Evolutionary conservation across 768 basidiomycete genomes (phyloP).

Genomic region (Russula vinacea): DNA sequence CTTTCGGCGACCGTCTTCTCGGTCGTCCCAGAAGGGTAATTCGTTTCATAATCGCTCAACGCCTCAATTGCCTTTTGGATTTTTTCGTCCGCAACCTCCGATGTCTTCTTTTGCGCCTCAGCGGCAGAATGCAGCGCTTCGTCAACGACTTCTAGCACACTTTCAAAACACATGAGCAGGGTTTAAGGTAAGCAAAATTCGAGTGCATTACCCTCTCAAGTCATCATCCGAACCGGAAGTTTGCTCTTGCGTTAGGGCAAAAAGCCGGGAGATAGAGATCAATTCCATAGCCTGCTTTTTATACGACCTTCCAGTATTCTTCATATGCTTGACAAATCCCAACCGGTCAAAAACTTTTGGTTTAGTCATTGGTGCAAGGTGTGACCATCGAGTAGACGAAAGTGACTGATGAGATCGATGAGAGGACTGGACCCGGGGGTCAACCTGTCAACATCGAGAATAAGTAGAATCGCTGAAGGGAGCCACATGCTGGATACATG

Average conservation of each 20-base stretch:
- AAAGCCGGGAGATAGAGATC: constrained; percentile 3
- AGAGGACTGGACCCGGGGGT: not conserved
- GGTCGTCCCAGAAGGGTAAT: no score
- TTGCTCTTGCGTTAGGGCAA: not conserved
- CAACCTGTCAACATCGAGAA: not conserved
- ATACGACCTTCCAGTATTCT: constrained; percentile 7
- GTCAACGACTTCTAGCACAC: not conserved
- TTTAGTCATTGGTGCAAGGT: not conserved
- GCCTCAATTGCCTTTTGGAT: not conserved
- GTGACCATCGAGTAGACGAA: not conserved
- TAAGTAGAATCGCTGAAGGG: not conserved
- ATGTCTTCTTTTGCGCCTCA: constrained; percentile 5
- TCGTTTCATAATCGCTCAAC: constrained; percentile 1
- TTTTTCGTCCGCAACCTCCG: not conserved
- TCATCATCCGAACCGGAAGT: not conserved
- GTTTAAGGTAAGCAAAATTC: not conserved
- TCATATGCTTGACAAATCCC: constrained; percentile 1
- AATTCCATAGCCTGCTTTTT: constrained; percentile 13
- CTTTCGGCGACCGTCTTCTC: not conserved
- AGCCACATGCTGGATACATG: not conserved
- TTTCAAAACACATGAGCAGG: not conserved
- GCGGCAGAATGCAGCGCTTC: constrained; percentile 4
- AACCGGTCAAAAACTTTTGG: not conserved
- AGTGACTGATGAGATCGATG: not conserved
- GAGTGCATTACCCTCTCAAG: constrained; percentile 2